Base-by-base conservation (phyloP, 139 green algal species). In the Dunaliella primolecta region DNA sequence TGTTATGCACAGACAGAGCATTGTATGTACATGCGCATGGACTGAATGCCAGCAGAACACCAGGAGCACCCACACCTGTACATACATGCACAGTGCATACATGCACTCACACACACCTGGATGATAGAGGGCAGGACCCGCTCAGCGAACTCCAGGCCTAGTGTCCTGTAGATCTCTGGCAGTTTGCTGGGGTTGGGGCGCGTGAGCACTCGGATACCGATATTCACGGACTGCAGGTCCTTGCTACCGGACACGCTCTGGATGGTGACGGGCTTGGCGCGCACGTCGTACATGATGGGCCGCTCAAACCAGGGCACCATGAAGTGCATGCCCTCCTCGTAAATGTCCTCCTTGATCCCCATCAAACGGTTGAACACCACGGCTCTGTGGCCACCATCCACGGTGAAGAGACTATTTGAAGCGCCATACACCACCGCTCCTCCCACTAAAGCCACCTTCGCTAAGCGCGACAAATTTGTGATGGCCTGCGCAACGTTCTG, bases 191-290 rank as follows among this genome's bases (percentile, higher is more conserved):
- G 89, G 85, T 98, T 93, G 24, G 97, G 97, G 0, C 95, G 88
- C 2, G 97, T 99, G 74, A 99, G 92, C 37, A 99, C 97, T 88
- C 97, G 96, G 75, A 99, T 90, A 0, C 94, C 93, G 82, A 99
- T 98, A 90, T 99, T 98, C 20, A 99, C 97, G 96, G 98, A 99
- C 90, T 99, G 97, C 84, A 99, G 82, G 81, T 99, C 97, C 46
- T 94, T 92, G 81, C 93, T 98, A 0, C 97, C 97, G 29, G 94
- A 98, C 1, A 94, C 95, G 84, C 93, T 97, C 80, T 94, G 89
- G 85, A 99, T 98, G 74, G 96, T 92, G 87, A 98, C 97, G 36
- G 97, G 97, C 11, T 95, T 91, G 7, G 97, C 95, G 20, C 97
- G 93, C 25, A 99, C 96, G 87, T 99, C 97, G 79, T 98, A 99